These are phyloP conservation scores for Aspergillus nidulans DNA, from an alignment of 495 filamentous ascomycete species.

Conservation along the genomic window DNA sequence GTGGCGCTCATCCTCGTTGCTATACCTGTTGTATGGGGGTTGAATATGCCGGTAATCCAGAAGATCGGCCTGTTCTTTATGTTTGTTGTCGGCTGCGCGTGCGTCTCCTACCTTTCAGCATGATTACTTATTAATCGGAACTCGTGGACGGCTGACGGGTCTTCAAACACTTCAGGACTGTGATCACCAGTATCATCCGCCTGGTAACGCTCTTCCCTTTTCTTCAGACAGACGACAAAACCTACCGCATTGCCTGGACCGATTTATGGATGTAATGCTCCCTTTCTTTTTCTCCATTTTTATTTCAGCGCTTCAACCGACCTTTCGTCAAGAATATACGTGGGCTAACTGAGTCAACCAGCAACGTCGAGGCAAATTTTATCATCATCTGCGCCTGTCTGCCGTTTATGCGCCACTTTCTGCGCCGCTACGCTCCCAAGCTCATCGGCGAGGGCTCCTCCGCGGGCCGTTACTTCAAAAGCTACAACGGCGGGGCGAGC, in stretches of 20 bases:
- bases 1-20: conserved; percentile 34
- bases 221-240: neutral
- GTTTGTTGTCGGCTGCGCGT: conserved; percentile 27
- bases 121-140: too few species aligned
- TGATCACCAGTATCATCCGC: conserved; percentile 11
- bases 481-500: neutral
- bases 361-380: conserved; percentile 14
- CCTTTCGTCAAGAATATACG: too few species aligned
- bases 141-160: too few species aligned
- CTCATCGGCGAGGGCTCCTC: conserved; percentile 7
- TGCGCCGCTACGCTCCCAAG: conserved; percentile 1
- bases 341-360: neutral
- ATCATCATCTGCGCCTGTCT: conserved; percentile 11
- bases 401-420: conserved; percentile 9
- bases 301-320: neutral
- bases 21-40: conserved; percentile 21
- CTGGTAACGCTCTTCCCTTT: conserved; percentile 10
- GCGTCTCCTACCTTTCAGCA: conserved; percentile 1
- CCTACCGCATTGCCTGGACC: conserved; percentile 3
- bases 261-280: conserved; percentile 9
- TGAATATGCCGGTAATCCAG: conserved; percentile 21
- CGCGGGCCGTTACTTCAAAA: neutral
- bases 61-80: conserved; percentile 22
- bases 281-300: neutral
- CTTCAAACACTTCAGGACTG: conserved; percentile 1